Evolutionary conservation across 768 basidiomycete genomes (phyloP), one percentile per base, ranked within the genome.

Genomic region (Suillus discolor): DNA sequence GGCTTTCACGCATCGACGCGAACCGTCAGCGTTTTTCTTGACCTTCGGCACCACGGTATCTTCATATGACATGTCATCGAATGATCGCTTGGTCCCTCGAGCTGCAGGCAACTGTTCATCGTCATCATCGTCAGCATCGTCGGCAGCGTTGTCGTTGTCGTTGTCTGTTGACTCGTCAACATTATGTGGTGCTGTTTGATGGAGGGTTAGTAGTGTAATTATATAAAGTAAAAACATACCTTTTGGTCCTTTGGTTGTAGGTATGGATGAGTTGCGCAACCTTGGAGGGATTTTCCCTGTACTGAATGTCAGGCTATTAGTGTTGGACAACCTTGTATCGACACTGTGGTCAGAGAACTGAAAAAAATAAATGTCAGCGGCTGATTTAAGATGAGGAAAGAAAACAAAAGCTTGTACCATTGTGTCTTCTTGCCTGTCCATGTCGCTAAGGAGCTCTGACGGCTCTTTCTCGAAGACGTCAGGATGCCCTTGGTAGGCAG

Each of bases 1-100:
- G 8, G 70, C 73, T 61, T 69, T 49, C 23, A 49, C 6, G 6
- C 6, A 3, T 49, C 0, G 47, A 49, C 23, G 4, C 12, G 1
- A 49, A 49, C 47, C 6, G 0, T 49, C 47, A 13, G 23, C 1
- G 2, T 49, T 15, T 23, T 49, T 49, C 47, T 23, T 49, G 47
- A 49, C 12, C 47, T 49, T 49, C 0, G 20, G 47, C 47, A 49
- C 23, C 47, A 49, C 6, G 6, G 47, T 49, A 49, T 49, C 12
- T 51, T 51, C 49, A 15, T 6, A 49, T 4, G 12, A 49, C 23
- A 49, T 49, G 12, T 23, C 4, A 13, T 47, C n/a, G 9, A 13
- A 49, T 49, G 47, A 6, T 23, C 23, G 5, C 47, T 49, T 49
- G 12, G 23, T 49, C n/a, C 47, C n/a, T 6, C 2, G 11, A 49